Percentiles rank a stretch among this genome's conserved stretches.
phyloP scores from a whole-genome alignment of 345 rosid genomes.

The Capsella bursapastoris region DNA sequence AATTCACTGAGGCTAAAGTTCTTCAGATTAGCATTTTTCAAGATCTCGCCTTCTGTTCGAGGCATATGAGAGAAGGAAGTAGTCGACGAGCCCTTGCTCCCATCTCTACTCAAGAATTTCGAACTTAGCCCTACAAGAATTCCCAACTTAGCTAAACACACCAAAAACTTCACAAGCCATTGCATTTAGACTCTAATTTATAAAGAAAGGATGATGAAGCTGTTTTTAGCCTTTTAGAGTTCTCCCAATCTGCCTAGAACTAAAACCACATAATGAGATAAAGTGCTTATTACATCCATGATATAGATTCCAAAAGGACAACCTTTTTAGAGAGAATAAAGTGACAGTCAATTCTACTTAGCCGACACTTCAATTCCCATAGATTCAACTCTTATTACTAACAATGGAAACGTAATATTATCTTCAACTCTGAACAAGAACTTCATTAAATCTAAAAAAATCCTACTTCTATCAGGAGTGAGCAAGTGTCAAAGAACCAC shows the following conservation, averaged over 20 bases:
- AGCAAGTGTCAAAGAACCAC: conserved; percentile 21
- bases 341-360: conserved; percentile 17
- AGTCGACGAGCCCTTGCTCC: conserved; percentile 60
- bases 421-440: conserved; percentile 10
- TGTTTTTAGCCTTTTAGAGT: not conserved
- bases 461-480: conserved; percentile 15
- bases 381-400: conserved; percentile 25
- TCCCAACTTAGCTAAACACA: conserved; percentile 23
- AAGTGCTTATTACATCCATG: conserved; percentile 1
- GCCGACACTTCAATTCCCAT: conserved; percentile 18
- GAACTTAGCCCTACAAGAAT: conserved; percentile 64
- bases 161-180: not conserved
- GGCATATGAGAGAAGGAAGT: conserved; percentile 70
- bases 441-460: conserved; percentile 7
- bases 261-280: not conserved
- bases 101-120: conserved; percentile 60
- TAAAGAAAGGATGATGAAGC: conserved; percentile 1
- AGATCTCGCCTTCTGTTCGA: conserved; percentile 88
- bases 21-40: conserved; percentile 77
- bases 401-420: conserved; percentile 26
- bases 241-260: not conserved
- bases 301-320: conserved; percentile 4
- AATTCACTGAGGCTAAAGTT: conserved; percentile 69
- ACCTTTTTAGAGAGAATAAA: not conserved
- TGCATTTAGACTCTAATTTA: conserved; percentile 13